Evolutionary conservation across 352 stramenopile genomes (phyloP), one percentile per base, ranked within the genome.

Genomic region (Phytophthora constricta): DNA sequence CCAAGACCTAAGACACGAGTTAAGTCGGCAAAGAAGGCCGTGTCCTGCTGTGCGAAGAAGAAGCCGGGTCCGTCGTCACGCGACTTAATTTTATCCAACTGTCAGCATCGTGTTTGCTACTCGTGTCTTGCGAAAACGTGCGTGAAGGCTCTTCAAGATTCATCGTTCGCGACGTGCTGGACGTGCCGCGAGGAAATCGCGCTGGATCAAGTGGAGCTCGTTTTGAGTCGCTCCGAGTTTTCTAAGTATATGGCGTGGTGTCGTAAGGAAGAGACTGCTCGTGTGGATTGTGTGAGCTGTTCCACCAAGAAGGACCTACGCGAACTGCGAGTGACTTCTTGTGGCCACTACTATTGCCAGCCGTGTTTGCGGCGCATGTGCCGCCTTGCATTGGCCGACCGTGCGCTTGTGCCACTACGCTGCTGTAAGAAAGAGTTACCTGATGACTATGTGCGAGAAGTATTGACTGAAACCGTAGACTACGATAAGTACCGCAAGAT

Each of bases 381-480:
- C 17, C 73, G 72, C 14, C 52, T 92, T 25, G 69, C 86, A n/a
- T 62, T 92, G 25, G 58, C 69, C 11, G 79, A 94, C 52, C 84
- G 84, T 26, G 54, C 75, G 37, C 74, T 94, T 41, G 72, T 86
- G 26, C 86, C 86, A 4, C 48, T 93, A 37, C 82, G 80, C 50
- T 93, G 86, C 77, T 94, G 86, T 59, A 76, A 78, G 25, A 89
- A 84, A 14, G 86, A 94, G 52, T 46, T 94, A 0, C 73, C 86
- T 19, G 64, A 85, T 20, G 86, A 94, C 50, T 89, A 84, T 31
- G 70, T 94, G 7, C 58, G 48, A 31, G 75, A 83, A 56, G 72
- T 68, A 7, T 60, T 94, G 9, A 48, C 47, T 22, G 5, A 9
- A 0, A 11, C 50, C 0, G 48, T 33, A 1, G 85, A 89, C 37